Evolutionary conservation across 805 yeast species (phyloP), one percentile per base, ranked within the genome.

Genomic region (Kurtzmaniella fragi): DNA sequence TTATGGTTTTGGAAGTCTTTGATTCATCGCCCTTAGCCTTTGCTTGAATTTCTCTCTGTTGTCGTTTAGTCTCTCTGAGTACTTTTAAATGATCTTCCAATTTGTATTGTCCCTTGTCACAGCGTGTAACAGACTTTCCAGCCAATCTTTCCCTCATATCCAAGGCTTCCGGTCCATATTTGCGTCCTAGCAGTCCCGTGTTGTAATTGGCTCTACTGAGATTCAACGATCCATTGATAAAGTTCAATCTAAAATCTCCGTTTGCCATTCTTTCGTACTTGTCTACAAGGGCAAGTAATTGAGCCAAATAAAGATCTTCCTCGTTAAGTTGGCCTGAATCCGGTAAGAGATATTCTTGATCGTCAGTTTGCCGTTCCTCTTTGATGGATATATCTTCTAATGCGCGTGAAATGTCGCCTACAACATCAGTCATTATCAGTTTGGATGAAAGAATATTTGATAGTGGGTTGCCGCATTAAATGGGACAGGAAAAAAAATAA

Each of bases 161-260:
- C 49, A 67, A 70, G 25, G 59, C 52, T 28, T 66, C 72, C 17
- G 49, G 40, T 2, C 79, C 77, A 42, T 49, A 76, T 14, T 48
- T 43, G 38, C 53, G 55, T 5, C 50, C 48, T n/a, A 45, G 28
- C 5, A 49, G 40, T 11, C 53, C 49, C 33, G 49, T 48, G 29
- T 58, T 52, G 47, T 62, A 73, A 42, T 69, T 73, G 8, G 79
- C 78, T 42, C 76, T 46, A 32, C 78, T 67, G 26, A 75, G 53
- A 32, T 61, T 58, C 3, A 71, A 49, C 44, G 52, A 69, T 5
- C 74, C 77, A 29, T 54, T 50, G 23, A 50, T 49, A 44, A 59
- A 64, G 32, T 48, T 46, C 11, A 34, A 31, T 4, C 57, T 42
- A 32, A 46, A 42, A 2, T 48, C 39, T 8, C 43, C 48, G 14